Conservation (phyloP, 495 filamentous ascomycete genomes). For the Daldinia concentrica region DNA sequence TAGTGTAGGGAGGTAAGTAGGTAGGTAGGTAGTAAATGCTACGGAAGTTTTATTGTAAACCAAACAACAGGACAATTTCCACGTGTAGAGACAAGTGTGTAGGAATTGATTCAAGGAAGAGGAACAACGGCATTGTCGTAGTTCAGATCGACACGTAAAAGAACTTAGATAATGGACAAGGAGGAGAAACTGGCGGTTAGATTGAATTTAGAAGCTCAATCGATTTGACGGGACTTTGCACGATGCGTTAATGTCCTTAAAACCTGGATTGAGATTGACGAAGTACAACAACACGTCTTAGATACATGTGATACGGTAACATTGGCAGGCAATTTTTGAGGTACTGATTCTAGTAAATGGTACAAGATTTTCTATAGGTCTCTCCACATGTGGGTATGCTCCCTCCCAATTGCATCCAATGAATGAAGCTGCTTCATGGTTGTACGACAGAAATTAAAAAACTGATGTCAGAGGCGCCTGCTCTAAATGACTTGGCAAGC, state of each 20-base stretch:
- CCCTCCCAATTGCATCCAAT: conserved; percentile 8
- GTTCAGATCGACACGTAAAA: conserved; percentile 8
- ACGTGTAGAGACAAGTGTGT: conserved; percentile 4
- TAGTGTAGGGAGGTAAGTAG: conserved; percentile 1
- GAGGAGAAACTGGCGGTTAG: conserved; percentile 32
- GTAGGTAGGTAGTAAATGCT: background rate
- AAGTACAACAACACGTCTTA: background rate
- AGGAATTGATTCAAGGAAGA: conserved; percentile 13
- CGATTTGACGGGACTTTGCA: conserved; percentile 25
- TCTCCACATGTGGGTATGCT: background rate
- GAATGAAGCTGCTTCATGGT: conserved; percentile 7
- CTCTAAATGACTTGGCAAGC: conserved; percentile 20
- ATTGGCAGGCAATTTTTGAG: background rate
- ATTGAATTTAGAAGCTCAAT: conserved; percentile 24
- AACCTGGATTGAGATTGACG: conserved; percentile 8
- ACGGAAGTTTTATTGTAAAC: conserved; percentile 13
- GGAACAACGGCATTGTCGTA: conserved; percentile 25
- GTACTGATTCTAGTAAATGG: conserved; percentile 12
- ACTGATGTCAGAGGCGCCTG: conserved; percentile 40
- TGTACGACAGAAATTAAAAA: conserved; percentile 13
- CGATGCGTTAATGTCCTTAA: conserved; percentile 31
- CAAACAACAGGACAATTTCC: conserved; percentile 19
- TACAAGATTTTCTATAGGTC: conserved; percentile 15
- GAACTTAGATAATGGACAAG: conserved; percentile 22
- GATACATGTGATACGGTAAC: conserved; percentile 4